A percentile compares a stretch with the other conserved stretches of the same genome.
phyloP scores from a whole-genome alignment of 495 filamentous ascomycete species.

The Lichina pygmaea region DNA sequence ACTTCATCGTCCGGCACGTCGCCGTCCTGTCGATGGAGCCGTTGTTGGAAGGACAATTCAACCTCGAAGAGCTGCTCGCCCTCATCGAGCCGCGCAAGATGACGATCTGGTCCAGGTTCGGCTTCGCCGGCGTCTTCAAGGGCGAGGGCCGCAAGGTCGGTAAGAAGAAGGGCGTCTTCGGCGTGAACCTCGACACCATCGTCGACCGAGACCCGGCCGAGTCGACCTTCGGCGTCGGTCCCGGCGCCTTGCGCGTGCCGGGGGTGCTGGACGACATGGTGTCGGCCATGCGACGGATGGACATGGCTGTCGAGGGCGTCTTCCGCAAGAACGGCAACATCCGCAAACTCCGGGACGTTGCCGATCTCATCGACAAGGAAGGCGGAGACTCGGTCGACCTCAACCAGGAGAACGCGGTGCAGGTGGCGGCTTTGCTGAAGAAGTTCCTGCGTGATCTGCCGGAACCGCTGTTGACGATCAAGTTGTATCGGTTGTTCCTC shows the following conservation, averaged over 20 bases:
- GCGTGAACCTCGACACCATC: constrained; percentile 58
- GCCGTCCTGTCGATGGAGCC: constrained; percentile 92
- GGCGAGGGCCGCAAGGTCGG: constrained; percentile 45
- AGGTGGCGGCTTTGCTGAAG: constrained; percentile 82
- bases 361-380: constrained; percentile 56
- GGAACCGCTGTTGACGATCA: constrained; percentile 84
- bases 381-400: constrained; percentile 61
- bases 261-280: constrained; percentile 77
- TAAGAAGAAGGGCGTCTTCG: constrained; percentile 89
- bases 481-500: constrained; percentile 77
- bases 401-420: constrained; percentile 62
- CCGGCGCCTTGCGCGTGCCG: constrained; percentile 66
- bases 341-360: constrained; percentile 57
- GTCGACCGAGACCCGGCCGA: constrained; percentile 86
- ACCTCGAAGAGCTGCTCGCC: constrained; percentile 77
- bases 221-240: constrained; percentile 84
- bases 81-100: constrained; percentile 83
- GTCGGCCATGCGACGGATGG: constrained; percentile 89
- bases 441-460: constrained; percentile 88
- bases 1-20: constrained; percentile 88
- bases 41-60: constrained; percentile 68
- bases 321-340: constrained; percentile 99
- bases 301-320: constrained; percentile 95
- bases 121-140: constrained; percentile 54
- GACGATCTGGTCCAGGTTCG: constrained; percentile 94